A percentile compares a stretch with the other conserved stretches of the same genome.
Conservation (phyloP, 306 rosid genomes). For the Vigna reflexopilosa region DNA sequence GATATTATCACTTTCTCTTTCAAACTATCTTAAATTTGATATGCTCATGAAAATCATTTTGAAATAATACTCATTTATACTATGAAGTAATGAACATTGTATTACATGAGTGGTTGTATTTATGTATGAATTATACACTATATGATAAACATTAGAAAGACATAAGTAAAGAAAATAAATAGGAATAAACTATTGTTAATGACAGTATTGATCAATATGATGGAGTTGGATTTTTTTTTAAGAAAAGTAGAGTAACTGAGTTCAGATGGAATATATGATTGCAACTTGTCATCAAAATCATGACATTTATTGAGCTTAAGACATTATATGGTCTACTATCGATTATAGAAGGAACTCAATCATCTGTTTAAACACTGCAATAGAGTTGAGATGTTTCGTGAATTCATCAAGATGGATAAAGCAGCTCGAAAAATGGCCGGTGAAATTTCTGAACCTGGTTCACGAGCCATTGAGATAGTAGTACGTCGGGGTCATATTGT, state of each 20-base stretch:
- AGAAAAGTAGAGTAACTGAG: constrained; percentile 11
- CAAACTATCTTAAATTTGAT: constrained; percentile 21
- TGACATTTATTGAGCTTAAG: neutral
- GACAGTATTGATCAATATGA: constrained; percentile 21
- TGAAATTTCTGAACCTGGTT: constrained; percentile 83
- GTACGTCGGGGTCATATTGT: constrained; percentile 88
- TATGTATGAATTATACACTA: constrained; percentile 17
- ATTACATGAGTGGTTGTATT: constrained; percentile 31
- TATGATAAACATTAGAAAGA: constrained; percentile 26
- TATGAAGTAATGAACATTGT: constrained; percentile 10
- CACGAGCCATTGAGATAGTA: constrained; percentile 80
- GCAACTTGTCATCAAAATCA: constrained; percentile 2
- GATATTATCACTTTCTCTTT: constrained; percentile 5
- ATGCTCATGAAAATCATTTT: constrained; percentile 20
- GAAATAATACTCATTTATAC: constrained; percentile 23
- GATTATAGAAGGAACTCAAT: constrained; percentile 33
- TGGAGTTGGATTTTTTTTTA: constrained; percentile 11
- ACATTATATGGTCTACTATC: constrained; percentile 20
- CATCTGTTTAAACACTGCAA: constrained; percentile 46
- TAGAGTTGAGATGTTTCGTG: constrained; percentile 98
- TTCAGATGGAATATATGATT: constrained; percentile 26
- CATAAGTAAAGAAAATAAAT: neutral
- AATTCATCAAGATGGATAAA: constrained; percentile 95
- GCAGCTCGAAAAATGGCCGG: constrained; percentile 95
- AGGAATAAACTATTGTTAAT: constrained; percentile 20